These are phyloP conservation scores for Cyphellophora attinorum DNA, from an alignment of 2,329 filamentous ascomycete genomes.

Conservation along the genomic window DNA sequence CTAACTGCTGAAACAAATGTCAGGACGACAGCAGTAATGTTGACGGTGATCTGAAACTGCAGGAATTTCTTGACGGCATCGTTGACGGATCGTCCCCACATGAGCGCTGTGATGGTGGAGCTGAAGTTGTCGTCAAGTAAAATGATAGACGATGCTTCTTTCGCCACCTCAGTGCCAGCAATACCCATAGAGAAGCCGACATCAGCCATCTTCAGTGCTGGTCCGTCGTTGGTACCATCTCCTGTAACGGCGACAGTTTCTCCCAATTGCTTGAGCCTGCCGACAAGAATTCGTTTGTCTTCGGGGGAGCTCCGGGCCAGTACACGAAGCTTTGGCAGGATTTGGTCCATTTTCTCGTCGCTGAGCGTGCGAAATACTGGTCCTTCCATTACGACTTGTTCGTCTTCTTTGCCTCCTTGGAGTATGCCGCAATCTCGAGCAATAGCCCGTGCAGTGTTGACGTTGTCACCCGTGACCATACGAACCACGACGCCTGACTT, in stretches of 20 bases:
- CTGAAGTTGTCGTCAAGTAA: slow-evolving; percentile 58
- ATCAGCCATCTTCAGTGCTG: slow-evolving; percentile 56
- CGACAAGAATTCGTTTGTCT: slow-evolving; percentile 56
- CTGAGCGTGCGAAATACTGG: slow-evolving; percentile 55
- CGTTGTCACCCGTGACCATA: slow-evolving; percentile 67
- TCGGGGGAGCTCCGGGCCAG: slow-evolving; percentile 57
- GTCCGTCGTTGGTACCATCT: slow-evolving; percentile 58
- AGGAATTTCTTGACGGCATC: slow-evolving; percentile 60
- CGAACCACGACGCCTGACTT: slow-evolving; percentile 61
- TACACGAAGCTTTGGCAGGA: slow-evolving; percentile 52
- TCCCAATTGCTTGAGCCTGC: slow-evolving; percentile 49
- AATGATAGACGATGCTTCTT: slow-evolving; percentile 60
- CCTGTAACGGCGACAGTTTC: slow-evolving; percentile 56
- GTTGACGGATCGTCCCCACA: slow-evolving; percentile 61
- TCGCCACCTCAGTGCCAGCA: slow-evolving; percentile 57
- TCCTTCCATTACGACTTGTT: slow-evolving; percentile 57
- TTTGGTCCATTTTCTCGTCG: slow-evolving; percentile 48
- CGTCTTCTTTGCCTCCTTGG: slow-evolving; percentile 34
- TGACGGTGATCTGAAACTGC: slow-evolving; percentile 64
- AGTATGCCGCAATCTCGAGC: slow-evolving; percentile 64
- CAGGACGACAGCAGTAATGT: slow-evolving; percentile 78
- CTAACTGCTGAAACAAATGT: slow-evolving; percentile 82
- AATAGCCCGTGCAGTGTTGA: slow-evolving; percentile 64
- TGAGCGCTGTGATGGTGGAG: slow-evolving; percentile 56
- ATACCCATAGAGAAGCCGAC: slow-evolving; percentile 62